These are phyloP conservation scores for Protea cynaroides DNA, from an alignment of 164 flowering plant genomes.

Conservation along the genomic window DNA sequence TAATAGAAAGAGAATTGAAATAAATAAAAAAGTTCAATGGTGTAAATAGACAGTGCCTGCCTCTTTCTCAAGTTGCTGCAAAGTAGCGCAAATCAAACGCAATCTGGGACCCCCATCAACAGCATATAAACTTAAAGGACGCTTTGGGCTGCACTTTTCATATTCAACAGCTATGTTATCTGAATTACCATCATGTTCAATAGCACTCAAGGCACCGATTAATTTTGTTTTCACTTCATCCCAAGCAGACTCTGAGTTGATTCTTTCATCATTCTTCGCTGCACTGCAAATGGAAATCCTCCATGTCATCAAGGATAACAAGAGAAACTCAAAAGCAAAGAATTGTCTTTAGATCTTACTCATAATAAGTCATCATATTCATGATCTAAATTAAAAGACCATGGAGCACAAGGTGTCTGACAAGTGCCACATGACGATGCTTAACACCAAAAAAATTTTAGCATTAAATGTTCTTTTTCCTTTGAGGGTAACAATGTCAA, in stretches of 20 bases:
- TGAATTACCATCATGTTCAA: slow-evolving; percentile 29
- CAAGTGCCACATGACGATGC: no score
- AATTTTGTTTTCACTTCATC: slow-evolving; percentile 65
- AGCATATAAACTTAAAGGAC: slow-evolving; percentile 66
- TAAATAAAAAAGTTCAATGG: not conserved
- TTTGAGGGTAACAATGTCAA: no score
- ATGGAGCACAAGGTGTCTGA: not conserved
- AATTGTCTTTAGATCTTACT: not conserved
- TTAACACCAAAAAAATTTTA: no score
- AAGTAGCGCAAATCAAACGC: slow-evolving; percentile 69
- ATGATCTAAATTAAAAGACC: not conserved
- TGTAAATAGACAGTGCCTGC: slow-evolving; percentile 38
- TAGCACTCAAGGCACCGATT: slow-evolving; percentile 46
- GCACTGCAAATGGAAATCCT: slow-evolving; percentile 37
- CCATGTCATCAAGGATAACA: slow-evolving; percentile 8
- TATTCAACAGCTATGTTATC: slow-evolving; percentile 26
- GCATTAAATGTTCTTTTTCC: no score
- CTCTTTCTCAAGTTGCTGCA: slow-evolving; percentile 74
- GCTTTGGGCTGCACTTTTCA: slow-evolving; percentile 29
- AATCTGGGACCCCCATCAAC: slow-evolving; percentile 68
- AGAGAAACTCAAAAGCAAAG: slow-evolving; percentile 1
- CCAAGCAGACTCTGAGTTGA: slow-evolving; percentile 45
- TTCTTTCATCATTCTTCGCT: slow-evolving; percentile 26
- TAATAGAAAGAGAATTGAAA: no score
- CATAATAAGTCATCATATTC: not conserved